Evolutionary conservation across 805 yeast species (phyloP).

Genomic region (Komagataella ulmi): DNA sequence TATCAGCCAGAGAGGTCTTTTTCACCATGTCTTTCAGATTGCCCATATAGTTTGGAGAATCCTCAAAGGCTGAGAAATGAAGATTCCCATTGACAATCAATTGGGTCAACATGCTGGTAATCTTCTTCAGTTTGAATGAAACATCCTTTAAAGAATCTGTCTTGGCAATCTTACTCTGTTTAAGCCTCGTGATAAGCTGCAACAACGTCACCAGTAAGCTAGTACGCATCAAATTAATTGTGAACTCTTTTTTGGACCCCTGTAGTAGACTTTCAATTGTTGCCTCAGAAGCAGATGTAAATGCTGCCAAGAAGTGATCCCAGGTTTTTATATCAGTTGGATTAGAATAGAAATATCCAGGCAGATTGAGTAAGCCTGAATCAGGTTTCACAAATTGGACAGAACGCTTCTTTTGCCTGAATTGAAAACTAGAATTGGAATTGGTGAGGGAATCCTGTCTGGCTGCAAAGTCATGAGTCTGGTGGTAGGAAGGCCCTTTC

Average conservation of each 20-base stretch:
- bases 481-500: neutral
- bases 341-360: conserved; percentile 41
- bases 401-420: neutral
- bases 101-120: conserved; percentile 44
- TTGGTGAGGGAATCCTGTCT: neutral
- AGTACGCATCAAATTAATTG: conserved; percentile 36
- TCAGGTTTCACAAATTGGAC: conserved; percentile 2
- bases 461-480: neutral
- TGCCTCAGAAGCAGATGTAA: conserved; percentile 32
- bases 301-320: conserved; percentile 37
- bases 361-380: conserved; percentile 11
- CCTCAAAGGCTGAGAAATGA: conserved; percentile 28
- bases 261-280: conserved; percentile 37
- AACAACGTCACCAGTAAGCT: conserved; percentile 38
- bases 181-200: conserved; percentile 41
- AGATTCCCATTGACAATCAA: conserved; percentile 52
- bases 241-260: conserved; percentile 36
- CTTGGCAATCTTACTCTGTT: conserved; percentile 33
- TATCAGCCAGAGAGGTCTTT: neutral
- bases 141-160: conserved; percentile 34
- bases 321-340: conserved; percentile 47
- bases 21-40: conserved; percentile 4
- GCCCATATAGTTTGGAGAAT: conserved; percentile 11
- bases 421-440: neutral
- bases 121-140: conserved; percentile 33